Evolutionary conservation across 495 filamentous ascomycete species (phyloP), one percentile per base, ranked within the genome.

Genomic region (Apiosordaria backusii): DNA sequence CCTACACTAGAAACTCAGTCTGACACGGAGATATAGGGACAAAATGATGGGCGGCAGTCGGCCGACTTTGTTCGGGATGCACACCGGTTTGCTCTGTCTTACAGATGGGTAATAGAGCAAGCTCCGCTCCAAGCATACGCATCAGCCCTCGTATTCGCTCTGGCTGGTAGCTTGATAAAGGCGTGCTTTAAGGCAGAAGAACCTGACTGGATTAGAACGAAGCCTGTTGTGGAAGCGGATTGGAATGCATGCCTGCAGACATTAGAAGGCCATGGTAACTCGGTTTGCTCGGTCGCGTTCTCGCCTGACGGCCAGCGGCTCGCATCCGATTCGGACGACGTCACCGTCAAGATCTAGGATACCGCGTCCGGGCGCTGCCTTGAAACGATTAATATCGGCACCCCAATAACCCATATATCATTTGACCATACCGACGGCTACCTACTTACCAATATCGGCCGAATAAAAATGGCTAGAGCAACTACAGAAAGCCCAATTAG

Each of bases 291-390:
- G 24, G 60, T 67, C 1, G 65, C 50, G 13, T 68, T 68, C 62
- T 68, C 62, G 18, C 67, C 57, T 4, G 58, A 68, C 55, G 52
- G 58, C 58, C n/a, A 97, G 69, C 85, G 94, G 25, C 85, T 97
- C 19, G 92, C 92, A 24, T 96, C 92, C 0, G 88, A 88, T 13
- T 97, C 93, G 0, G 90, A 90, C 3, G 93, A 97, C n/a, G n/a
- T n/a, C n/a, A n/a, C n/a, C n/a, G n/a, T n/a, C n/a, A n/a, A n/a
- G n/a, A n/a, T n/a, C n/a, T n/a, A n/a, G n/a, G n/a, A n/a, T n/a
- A n/a, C n/a, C n/a, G n/a, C n/a, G n/a, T n/a, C n/a, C n/a, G n/a
- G n/a, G n/a, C n/a, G n/a, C n/a, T n/a, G n/a, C n/a, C n/a, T n/a
- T n/a, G n/a, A n/a, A n/a, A n/a, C n/a, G n/a, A n/a, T n/a, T n/a